Percentiles rank a stretch among this genome's conserved stretches.
These are phyloP conservation scores for Byssothecium circinans DNA, from an alignment of 2,329 filamentous ascomycete species.

Conservation along the genomic window DNA sequence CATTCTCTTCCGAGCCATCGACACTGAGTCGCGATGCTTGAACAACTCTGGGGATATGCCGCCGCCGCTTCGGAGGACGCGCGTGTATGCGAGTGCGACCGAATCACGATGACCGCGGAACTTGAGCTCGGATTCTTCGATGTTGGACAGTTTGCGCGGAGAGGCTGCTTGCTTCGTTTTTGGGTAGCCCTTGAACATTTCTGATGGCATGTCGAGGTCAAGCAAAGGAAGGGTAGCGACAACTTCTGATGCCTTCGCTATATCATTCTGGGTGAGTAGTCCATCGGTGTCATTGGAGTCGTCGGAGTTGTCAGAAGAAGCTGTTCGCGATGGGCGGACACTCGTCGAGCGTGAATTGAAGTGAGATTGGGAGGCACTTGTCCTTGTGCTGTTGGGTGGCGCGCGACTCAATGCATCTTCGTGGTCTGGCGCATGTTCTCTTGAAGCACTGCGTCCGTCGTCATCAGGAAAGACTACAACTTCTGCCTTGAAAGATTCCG, in stretches of 20 bases:
- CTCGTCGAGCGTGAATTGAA: conserved; percentile 24
- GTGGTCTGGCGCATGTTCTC: conserved; percentile 21
- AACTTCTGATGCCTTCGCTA: background rate
- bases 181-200: conserved; percentile 4
- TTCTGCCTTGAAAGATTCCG: conserved; percentile 24
- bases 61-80: conserved; percentile 20
- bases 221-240: conserved; percentile 10
- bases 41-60: conserved; percentile 23
- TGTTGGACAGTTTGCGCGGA: conserved; percentile 27
- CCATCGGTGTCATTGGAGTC: no score
- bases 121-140: conserved; percentile 29
- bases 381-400: conserved; percentile 35
- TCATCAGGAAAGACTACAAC: conserved; percentile 35
- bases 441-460: conserved; percentile 11
- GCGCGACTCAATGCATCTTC: conserved; percentile 15
- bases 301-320: conserved; percentile 13
- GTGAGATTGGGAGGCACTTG: conserved; percentile 24
- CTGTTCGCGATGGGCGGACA: conserved; percentile 14
- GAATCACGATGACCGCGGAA: conserved; percentile 40
- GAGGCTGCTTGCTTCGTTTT: conserved; percentile 3
- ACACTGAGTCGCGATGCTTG: conserved; percentile 24
- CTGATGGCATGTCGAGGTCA: conserved; percentile 7
- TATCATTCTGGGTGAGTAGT: background rate
- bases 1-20: conserved; percentile 33
- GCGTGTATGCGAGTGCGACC: conserved; percentile 29